Percentiles rank a stretch among this genome's conserved stretches.
phyloP scores from a whole-genome alignment of 768 basidiomycete genomes.

The Suillus ampliporus region DNA sequence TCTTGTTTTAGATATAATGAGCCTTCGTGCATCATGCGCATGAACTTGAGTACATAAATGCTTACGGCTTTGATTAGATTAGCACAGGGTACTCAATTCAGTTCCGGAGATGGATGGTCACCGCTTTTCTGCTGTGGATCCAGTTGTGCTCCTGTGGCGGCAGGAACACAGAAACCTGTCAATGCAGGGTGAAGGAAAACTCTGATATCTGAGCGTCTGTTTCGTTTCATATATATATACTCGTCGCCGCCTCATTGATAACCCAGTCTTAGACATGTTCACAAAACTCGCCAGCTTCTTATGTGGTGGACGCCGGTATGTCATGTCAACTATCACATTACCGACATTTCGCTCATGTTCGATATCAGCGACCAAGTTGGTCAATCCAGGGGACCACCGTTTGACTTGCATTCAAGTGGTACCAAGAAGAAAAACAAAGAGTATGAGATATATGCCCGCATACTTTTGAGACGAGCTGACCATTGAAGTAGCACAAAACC shows the following conservation, averaged over 20 bases:
- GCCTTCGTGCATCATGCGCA: no score
- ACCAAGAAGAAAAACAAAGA: neutral
- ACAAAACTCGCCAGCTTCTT: neutral
- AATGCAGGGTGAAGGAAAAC: neutral
- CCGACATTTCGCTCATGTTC: neutral
- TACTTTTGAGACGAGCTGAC: neutral
- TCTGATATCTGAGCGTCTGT: neutral
- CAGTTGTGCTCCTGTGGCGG: neutral
- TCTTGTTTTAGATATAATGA: no score
- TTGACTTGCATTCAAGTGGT: neutral
- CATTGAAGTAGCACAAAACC: neutral
- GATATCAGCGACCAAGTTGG: neutral
- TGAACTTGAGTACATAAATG: no score
- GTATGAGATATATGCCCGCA: neutral
- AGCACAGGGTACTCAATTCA: neutral
- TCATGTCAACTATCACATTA: neutral
- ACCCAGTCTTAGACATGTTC: neutral
- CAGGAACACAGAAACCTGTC: neutral
- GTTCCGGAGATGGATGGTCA: neutral
- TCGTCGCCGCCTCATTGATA: neutral
- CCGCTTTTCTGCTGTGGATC: neutral
- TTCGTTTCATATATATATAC: neutral
- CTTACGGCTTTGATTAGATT: no score
- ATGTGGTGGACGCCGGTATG: conserved; percentile 2
- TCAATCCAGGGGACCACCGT: neutral